Evolutionary conservation across 2,329 filamentous ascomycete genomes (phyloP).

Genomic region (Elsinoe australis): DNA sequence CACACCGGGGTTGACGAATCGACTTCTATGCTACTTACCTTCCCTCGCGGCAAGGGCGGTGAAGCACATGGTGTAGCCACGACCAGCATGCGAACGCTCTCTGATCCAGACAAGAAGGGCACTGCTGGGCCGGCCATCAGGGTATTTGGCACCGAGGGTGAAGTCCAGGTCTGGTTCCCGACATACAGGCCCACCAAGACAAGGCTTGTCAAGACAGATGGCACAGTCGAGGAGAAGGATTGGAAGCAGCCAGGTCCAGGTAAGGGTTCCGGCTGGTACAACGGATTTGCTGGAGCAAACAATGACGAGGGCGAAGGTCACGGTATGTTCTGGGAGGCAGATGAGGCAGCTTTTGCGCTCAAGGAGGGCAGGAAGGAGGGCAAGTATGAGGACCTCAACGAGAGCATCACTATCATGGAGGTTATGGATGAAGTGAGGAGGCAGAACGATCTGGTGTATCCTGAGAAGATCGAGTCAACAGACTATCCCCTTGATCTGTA

Average conservation of each 20-base stretch:
- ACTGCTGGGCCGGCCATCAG: slow-evolving; percentile 60
- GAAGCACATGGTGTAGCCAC: slow-evolving; percentile 59
- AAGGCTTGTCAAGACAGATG: slow-evolving; percentile 34
- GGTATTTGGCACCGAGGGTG: slow-evolving; percentile 72
- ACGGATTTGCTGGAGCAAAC: slow-evolving; percentile 37
- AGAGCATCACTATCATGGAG: slow-evolving; percentile 82
- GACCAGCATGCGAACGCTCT: slow-evolving; percentile 55
- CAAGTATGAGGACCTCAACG: slow-evolving; percentile 58
- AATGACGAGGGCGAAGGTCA: slow-evolving; percentile 56
- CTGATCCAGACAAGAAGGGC: slow-evolving; percentile 54
- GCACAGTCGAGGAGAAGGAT: slow-evolving; percentile 42
- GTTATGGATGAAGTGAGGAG: slow-evolving; percentile 62
- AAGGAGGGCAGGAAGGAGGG: slow-evolving; percentile 72
- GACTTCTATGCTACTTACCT: slow-evolving; percentile 69
- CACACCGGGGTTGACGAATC: slow-evolving; percentile 67
- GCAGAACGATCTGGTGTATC: slow-evolving; percentile 56
- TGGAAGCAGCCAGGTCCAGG: slow-evolving; percentile 41
- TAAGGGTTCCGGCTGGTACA: slow-evolving; percentile 41
- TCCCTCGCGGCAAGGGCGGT: slow-evolving; percentile 50
- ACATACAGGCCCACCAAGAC: slow-evolving; percentile 56
- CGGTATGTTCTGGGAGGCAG: slow-evolving; percentile 86
- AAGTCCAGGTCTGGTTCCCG: slow-evolving; percentile 70
- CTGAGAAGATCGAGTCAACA: slow-evolving; percentile 57
- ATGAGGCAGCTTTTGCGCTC: slow-evolving; percentile 67
- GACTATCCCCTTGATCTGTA: slow-evolving; percentile 44